A percentile compares a stretch with the other conserved stretches of the same genome.
Conservation (phyloP, 2,329 filamentous ascomycete genomes). For the Phialocephala sp. region DNA sequence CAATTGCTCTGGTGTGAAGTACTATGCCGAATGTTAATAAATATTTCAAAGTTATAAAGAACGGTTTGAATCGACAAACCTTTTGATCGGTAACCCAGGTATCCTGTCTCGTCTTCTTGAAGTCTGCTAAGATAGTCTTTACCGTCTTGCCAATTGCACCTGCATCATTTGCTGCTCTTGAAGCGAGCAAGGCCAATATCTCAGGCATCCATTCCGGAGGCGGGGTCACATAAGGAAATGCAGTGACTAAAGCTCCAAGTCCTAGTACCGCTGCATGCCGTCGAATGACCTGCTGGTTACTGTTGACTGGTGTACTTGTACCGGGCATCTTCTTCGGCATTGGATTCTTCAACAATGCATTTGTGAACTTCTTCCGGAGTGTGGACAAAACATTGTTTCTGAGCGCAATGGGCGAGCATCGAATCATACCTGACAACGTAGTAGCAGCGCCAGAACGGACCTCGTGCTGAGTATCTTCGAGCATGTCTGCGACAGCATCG, state of each 20-base stretch:
- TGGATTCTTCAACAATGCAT: conserved; percentile 79
- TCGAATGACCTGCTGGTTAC: conserved; percentile 77
- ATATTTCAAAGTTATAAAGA: conserved; percentile 31
- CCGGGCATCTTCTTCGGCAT: conserved; percentile 77
- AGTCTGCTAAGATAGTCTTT: conserved; percentile 91
- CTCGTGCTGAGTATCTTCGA: conserved; percentile 89
- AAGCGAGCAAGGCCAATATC: conserved; percentile 83
- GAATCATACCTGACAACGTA: conserved; percentile 96
- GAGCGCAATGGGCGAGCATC: conserved; percentile 84
- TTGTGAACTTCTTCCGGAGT: conserved; percentile 80
- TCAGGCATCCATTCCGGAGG: conserved; percentile 95
- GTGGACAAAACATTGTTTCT: conserved; percentile 78
- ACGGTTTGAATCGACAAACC: conserved; percentile 60
- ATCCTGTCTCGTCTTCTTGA: conserved; percentile 99
- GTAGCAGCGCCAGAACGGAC: conserved; percentile 92
- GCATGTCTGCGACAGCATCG: conserved; percentile 93
- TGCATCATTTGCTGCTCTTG: conserved; percentile 83
- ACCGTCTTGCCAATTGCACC: conserved; percentile 95
- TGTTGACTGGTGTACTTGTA: conserved; percentile 72
- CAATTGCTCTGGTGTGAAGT: conserved; percentile 89
- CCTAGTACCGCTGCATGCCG: conserved; percentile 92
- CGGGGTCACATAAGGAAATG: conserved; percentile 94
- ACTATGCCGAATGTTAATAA: conserved; percentile 49
- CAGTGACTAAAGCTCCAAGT: conserved; percentile 87
- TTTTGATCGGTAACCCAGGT: conserved; percentile 98